Conservation (phyloP, 192 early-diverging fungal genomes). For the Gonapodya sp. region DNA sequence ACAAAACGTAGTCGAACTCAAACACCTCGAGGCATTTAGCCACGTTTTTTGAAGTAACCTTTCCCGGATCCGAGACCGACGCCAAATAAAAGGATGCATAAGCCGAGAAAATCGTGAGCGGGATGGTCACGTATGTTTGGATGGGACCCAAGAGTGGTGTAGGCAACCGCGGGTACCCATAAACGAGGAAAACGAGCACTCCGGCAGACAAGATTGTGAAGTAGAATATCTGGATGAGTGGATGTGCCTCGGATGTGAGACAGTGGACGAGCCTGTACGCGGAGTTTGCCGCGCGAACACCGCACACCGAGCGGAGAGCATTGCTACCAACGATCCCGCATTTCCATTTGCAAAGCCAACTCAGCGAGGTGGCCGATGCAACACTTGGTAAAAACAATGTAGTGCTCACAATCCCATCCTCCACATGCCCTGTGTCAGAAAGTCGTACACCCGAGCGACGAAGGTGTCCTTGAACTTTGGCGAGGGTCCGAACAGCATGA, state of each 20-base stretch:
- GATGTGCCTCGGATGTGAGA: conserved; percentile 7
- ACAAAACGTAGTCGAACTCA: conserved; percentile 35
- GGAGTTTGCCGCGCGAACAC: neutral
- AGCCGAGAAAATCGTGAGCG: conserved; percentile 13
- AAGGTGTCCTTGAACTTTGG: conserved; percentile 22
- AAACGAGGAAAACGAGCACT: conserved; percentile 21
- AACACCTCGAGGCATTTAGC: conserved; percentile 18
- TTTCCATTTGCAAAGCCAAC: too few species aligned
- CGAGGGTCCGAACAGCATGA: conserved; percentile 22
- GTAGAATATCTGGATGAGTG: conserved; percentile 27
- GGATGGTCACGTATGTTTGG: conserved; percentile 24
- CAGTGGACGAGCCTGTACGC: neutral
- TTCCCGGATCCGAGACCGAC: conserved; percentile 26
- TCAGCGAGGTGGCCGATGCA: too few species aligned
- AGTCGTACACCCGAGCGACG: conserved; percentile 15
- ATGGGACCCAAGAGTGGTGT: conserved; percentile 15
- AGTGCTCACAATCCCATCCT: conserved; percentile 7
- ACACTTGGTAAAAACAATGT: too few species aligned
- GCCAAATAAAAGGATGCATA: conserved; percentile 28
- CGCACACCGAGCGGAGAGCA: neutral
- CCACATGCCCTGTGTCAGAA: conserved; percentile 19
- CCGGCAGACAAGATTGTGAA: conserved; percentile 24
- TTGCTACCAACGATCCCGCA: neutral
- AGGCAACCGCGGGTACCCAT: conserved; percentile 25
- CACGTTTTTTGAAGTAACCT: conserved; percentile 23